Evolutionary conservation across 1,139 yeast genomes (phyloP).

Genomic region (Hansenula lynferdii): DNA sequence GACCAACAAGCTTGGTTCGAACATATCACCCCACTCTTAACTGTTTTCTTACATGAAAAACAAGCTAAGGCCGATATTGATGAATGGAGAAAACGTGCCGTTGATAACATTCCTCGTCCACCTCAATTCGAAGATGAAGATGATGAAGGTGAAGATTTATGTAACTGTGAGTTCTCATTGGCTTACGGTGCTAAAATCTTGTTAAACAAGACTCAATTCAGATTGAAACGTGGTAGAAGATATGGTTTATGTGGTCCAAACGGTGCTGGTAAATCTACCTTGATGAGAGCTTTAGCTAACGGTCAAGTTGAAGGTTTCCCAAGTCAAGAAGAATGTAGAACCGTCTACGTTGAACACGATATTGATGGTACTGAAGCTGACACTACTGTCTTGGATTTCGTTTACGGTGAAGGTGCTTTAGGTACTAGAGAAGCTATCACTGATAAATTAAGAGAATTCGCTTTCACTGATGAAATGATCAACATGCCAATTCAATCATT

Average conservation of each 20-base stretch:
- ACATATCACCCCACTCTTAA: slow-evolving; percentile 87
- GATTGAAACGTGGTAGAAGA: slow-evolving; percentile 99
- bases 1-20: slow-evolving; percentile 90
- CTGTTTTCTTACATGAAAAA: slow-evolving; percentile 91
- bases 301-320: slow-evolving; percentile 99
- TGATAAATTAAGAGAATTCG: slow-evolving; percentile 78
- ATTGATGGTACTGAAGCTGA: slow-evolving; percentile 98
- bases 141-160: slow-evolving; percentile 99
- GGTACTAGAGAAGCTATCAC: slow-evolving; percentile 69
- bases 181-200: slow-evolving; percentile 99
- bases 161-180: slow-evolving; percentile 99
- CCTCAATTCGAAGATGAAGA: slow-evolving; percentile 98
- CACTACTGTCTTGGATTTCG: slow-evolving; percentile 88
- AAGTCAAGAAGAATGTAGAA: slow-evolving; percentile 95
- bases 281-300: slow-evolving; percentile 99
- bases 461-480: slow-evolving; percentile 89
- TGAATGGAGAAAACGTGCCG: slow-evolving; percentile 92
- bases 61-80: slow-evolving; percentile 89
- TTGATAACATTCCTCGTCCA: slow-evolving; percentile 96
- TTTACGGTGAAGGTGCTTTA: slow-evolving; percentile 75
- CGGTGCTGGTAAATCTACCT: slow-evolving; percentile 99
- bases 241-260: slow-evolving; percentile 99
- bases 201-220: slow-evolving; percentile 98
- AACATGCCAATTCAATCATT: slow-evolving; percentile 90
- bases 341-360: slow-evolving; percentile 99